These are phyloP conservation scores for Camellia granthamiana DNA, from an alignment of 148 eudicot species.

Conservation along the genomic window DNA sequence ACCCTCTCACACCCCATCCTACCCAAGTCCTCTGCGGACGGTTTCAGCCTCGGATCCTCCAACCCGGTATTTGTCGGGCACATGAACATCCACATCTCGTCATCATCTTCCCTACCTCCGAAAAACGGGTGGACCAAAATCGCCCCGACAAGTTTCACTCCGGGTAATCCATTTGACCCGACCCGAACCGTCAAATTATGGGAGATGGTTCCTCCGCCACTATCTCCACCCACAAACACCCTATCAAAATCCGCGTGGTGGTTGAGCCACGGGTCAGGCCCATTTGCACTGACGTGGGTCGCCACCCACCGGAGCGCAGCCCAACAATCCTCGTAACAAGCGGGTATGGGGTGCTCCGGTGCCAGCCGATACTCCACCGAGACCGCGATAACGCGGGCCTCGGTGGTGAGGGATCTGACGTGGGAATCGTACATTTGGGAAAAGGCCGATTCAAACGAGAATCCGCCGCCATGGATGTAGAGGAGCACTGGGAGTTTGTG, in stretches of 20 bases:
- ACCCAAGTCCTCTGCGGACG: conserved; percentile 26
- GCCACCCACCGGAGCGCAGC: conserved; percentile 35
- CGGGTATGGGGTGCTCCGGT: conserved; percentile 25
- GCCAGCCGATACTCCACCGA: conserved; percentile 32
- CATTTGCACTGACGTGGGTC: conserved; percentile 16
- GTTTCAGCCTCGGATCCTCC: conserved; percentile 35
- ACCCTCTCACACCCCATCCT: conserved; percentile 30
- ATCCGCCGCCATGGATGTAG: conserved; percentile 46
- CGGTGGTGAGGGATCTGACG: conserved; percentile 15
- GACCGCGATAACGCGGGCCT: conserved; percentile 23
- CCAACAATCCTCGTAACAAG: conserved; percentile 34
- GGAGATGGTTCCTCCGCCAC: conserved; percentile 51
- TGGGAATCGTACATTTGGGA: conserved; percentile 17
- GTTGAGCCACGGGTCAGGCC: conserved; percentile 32
- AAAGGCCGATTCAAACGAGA: conserved; percentile 31
- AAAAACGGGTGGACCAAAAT: conserved; percentile 32
- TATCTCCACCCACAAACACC: conserved; percentile 43
- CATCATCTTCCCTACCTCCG: conserved; percentile 27
- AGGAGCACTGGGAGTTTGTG: conserved; percentile 33
- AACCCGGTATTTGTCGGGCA: conserved; percentile 34
- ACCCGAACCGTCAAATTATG: conserved; percentile 31
- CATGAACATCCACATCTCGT: conserved; percentile 39
- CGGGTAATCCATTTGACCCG: conserved; percentile 15
- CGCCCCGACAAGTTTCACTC: conserved; percentile 23
- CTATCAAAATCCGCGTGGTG: conserved; percentile 29